Conservation (phyloP, 139 green algal genomes). For the Nannochloris sp. region DNA sequence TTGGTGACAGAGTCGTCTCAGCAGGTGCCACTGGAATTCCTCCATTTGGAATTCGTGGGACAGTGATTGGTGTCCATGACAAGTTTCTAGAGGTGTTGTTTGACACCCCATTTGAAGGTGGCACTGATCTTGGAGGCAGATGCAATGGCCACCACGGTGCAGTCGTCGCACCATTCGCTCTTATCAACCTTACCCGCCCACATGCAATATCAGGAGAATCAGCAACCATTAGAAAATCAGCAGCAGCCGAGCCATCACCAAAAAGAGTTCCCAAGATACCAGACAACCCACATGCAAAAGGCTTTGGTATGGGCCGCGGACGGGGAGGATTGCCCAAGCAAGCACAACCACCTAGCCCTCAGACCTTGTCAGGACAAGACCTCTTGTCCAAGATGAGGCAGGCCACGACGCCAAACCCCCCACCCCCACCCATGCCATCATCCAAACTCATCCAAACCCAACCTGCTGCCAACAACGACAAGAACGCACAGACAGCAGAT, state of each 20-base stretch:
- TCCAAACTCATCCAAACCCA: background rate
- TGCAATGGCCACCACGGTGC: conserved; percentile 19
- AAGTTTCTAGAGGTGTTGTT: conserved; percentile 63
- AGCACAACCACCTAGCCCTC: background rate
- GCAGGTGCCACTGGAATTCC: conserved; percentile 42
- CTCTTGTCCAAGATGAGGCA: background rate
- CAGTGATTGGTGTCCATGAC: conserved; percentile 49
- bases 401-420: background rate
- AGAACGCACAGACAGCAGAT: background rate
- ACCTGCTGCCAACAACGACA: background rate
- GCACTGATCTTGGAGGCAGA: conserved; percentile 38
- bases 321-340: background rate
- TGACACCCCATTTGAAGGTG: conserved; percentile 32
- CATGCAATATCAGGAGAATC: conserved; percentile 21
- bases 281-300: conserved; percentile 4
- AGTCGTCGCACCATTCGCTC: conserved; percentile 18
- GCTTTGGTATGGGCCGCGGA: background rate
- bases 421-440: background rate
- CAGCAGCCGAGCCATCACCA: background rate
- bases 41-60: conserved; percentile 61
- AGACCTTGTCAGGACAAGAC: background rate
- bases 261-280: background rate
- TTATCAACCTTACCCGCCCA: conserved; percentile 49
- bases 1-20: conserved; percentile 70
- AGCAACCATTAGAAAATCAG: background rate